These are phyloP conservation scores for Nannizzia gypsea DNA, from an alignment of 2,329 filamentous ascomycete species.

Conservation along the genomic window DNA sequence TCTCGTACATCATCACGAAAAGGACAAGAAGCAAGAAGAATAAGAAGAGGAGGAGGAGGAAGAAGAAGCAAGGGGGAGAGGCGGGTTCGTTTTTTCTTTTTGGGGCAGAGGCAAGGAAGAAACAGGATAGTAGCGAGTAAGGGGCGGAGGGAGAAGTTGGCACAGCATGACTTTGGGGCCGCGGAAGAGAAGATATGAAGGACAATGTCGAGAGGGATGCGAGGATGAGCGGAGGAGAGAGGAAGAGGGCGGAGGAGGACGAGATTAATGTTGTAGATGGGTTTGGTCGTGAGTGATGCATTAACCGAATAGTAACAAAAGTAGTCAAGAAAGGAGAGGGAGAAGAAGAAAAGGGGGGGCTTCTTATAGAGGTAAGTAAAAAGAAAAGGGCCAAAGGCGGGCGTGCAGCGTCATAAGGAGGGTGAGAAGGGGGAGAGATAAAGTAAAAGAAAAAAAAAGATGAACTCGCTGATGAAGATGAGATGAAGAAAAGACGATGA, in stretches of 20 bases:
- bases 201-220: too few species aligned
- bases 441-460: not conserved
- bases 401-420: not conserved
- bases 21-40: not conserved
- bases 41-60: too few species aligned
- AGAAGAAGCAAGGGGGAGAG: not conserved
- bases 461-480: not conserved
- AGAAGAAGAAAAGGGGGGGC: not conserved
- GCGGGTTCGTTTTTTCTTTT: not conserved
- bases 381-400: not conserved
- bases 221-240: not conserved
- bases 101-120: not conserved
- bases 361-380: not conserved
- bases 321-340: not conserved
- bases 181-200: too few species aligned
- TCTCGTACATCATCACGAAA: slow-evolving; percentile 4
- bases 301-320: not conserved
- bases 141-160: too few species aligned
- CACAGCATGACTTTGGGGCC: too few species aligned
- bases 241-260: not conserved
- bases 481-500: not conserved
- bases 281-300: not conserved
- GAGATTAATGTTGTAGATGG: not conserved
- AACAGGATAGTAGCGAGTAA: too few species aligned
- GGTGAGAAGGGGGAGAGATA: not conserved